Conservation (phyloP, 495 filamentous ascomycete genomes). For the Sabuloglossum arenarium region DNA sequence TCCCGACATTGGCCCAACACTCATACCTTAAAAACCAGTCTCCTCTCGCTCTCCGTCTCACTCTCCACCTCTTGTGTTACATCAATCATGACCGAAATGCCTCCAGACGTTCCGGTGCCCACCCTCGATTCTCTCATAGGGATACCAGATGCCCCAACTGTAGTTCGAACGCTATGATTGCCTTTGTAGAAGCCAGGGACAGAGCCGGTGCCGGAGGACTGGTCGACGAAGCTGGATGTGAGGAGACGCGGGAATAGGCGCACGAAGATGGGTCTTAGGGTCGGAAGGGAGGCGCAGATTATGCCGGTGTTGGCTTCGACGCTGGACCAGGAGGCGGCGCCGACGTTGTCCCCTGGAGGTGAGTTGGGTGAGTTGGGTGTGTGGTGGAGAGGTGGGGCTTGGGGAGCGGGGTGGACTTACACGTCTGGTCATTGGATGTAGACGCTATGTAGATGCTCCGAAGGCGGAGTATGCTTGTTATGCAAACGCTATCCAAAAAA, state of each 20-base stretch:
- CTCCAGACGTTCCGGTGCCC: not conserved
- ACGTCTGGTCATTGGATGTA: constrained; percentile 9
- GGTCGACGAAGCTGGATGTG: not conserved
- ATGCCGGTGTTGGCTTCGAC: constrained; percentile 20
- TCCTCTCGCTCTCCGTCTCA: not conserved
- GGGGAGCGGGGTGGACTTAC: constrained; percentile 2
- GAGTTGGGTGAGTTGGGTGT: not conserved
- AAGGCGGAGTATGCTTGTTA: constrained; percentile 15
- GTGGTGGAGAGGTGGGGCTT: not conserved
- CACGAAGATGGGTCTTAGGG: constrained; percentile 15
- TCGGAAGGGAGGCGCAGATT: constrained; percentile 18
- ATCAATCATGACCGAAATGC: not conserved
- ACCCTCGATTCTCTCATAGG: not conserved
- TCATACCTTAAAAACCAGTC: not conserved
- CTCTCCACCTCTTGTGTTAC: not conserved
- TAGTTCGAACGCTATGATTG: not conserved
- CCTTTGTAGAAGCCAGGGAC: not conserved
- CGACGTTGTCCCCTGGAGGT: constrained; percentile 11
- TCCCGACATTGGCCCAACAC: too few species aligned
- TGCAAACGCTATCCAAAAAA: constrained; percentile 7
- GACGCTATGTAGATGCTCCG: constrained; percentile 14
- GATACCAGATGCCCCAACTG: not conserved
- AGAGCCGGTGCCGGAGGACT: not conserved
- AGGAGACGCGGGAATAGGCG: constrained; percentile 10
- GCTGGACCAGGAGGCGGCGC: constrained; percentile 15